These are phyloP conservation scores for Alternaria angustiovoidea DNA, from an alignment of 2,329 filamentous ascomycete genomes.

Conservation along the genomic window DNA sequence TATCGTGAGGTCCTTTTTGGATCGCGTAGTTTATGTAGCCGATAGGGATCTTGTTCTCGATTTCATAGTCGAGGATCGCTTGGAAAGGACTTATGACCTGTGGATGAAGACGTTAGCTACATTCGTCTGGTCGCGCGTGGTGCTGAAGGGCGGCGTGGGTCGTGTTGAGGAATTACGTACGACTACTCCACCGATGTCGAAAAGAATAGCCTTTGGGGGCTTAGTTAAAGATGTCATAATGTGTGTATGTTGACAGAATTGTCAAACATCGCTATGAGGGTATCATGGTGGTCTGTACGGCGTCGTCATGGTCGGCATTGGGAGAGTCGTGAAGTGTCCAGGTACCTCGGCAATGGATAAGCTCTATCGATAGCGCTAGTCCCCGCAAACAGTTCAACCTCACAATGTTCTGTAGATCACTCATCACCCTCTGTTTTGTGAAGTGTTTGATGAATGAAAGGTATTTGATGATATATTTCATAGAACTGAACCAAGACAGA, in stretches of 20 bases:
- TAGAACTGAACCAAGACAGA: background rate
- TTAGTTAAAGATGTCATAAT: conserved; percentile 20
- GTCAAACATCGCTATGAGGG: conserved; percentile 8
- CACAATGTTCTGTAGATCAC: background rate
- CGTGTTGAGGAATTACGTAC: conserved; percentile 65
- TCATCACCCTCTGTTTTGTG: background rate
- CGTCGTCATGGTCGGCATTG: conserved; percentile 21
- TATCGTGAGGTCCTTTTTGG: conserved; percentile 74
- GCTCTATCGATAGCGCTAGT: conserved; percentile 26
- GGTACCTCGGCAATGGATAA: conserved; percentile 36
- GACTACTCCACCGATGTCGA: conserved; percentile 96
- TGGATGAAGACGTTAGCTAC: conserved; percentile 1
- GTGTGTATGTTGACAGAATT: background rate
- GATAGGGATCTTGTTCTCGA: conserved; percentile 75
- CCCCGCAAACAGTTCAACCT: background rate
- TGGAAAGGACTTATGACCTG: conserved; percentile 92
- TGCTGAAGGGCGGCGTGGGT: background rate
- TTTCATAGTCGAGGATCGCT: conserved; percentile 90
- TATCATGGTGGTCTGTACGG: conserved; percentile 29
- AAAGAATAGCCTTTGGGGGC: conserved; percentile 62
- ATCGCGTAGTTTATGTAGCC: conserved; percentile 95
- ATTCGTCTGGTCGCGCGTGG: background rate
- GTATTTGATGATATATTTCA: background rate
- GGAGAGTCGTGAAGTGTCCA: conserved; percentile 19
- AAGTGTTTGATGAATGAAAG: background rate